Conservation (phyloP, 2,329 filamentous ascomycete genomes). For the Eutypella sp. region DNA sequence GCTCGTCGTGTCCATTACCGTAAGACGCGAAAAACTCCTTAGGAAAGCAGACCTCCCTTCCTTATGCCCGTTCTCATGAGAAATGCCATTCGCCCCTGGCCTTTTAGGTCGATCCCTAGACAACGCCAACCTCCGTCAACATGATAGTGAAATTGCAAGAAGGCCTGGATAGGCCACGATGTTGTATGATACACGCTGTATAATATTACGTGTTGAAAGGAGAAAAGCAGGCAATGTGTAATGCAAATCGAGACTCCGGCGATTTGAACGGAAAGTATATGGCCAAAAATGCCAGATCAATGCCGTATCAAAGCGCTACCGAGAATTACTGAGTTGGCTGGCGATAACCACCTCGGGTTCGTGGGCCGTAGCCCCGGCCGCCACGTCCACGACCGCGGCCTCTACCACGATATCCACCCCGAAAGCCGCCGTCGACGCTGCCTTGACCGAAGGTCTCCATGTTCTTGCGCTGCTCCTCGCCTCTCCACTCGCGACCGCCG, state of each 20-base stretch:
- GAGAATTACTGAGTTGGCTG: conserved; percentile 16
- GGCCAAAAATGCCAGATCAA: neutral
- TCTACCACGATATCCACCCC: conserved; percentile 72
- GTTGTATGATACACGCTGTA: conserved; percentile 2
- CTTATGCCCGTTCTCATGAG: neutral
- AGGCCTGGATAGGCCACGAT: neutral
- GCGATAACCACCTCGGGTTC: conserved; percentile 28
- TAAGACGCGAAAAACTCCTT: neutral
- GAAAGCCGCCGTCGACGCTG: conserved; percentile 78
- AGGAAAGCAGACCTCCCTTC: neutral
- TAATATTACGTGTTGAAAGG: neutral
- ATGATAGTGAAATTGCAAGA: conserved; percentile 1
- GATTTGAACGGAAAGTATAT: too few species aligned
- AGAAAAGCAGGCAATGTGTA: neutral
- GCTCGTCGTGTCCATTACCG: neutral
- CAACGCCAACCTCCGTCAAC: neutral
- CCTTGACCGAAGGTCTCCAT: conserved; percentile 97
- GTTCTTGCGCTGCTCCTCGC: conserved; percentile 90
- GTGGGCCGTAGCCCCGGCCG: conserved; percentile 35
- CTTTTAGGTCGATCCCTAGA: neutral
- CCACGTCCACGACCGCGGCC: conserved; percentile 67
- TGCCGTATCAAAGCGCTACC: neutral
- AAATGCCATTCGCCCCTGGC: neutral
- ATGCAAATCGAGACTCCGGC: too few species aligned
- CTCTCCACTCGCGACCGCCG: conserved; percentile 83